Conservation (phyloP, 768 basidiomycete genomes). For the Agrocybe chaxingu region DNA sequence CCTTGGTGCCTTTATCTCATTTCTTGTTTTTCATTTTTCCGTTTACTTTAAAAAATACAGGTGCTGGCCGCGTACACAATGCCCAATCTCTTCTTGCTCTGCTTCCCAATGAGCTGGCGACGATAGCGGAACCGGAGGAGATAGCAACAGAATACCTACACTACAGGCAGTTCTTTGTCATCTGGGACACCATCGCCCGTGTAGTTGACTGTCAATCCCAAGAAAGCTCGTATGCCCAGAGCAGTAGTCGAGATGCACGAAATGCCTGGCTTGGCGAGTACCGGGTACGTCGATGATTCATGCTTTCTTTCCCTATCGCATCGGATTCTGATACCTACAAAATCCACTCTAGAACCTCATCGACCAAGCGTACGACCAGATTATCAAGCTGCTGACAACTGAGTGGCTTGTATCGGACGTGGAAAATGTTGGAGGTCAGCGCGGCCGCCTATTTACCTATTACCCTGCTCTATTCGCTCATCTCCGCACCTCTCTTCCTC, state of each 20-base stretch:
- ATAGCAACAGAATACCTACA: constrained; percentile 73
- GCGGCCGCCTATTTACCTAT: not conserved
- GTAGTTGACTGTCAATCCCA: constrained; percentile 60
- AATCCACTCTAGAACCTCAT: constrained; percentile 44
- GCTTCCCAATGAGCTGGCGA: constrained; percentile 62
- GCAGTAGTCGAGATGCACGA: constrained; percentile 51
- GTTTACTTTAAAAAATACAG: constrained; percentile 30
- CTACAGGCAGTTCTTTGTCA: constrained; percentile 74
- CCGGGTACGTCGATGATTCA: constrained; percentile 35
- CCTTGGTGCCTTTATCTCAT: constrained; percentile 54
- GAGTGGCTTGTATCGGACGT: constrained; percentile 72
- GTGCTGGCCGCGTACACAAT: constrained; percentile 68
- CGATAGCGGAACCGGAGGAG: constrained; percentile 66
- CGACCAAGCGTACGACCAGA: constrained; percentile 61
- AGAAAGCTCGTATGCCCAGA: constrained; percentile 31
- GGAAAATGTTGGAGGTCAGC: constrained; percentile 38
- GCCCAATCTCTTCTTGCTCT: constrained; percentile 57
- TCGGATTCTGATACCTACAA: not conserved
- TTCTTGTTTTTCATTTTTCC: not conserved
- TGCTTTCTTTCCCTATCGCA: not conserved
- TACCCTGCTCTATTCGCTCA: not conserved
- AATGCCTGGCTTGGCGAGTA: constrained; percentile 65
- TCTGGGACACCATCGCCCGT: constrained; percentile 64
- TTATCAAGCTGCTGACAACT: constrained; percentile 67
- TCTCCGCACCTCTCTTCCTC: constrained; percentile 3